Percentiles rank a stretch among this genome's conserved stretches.
phyloP scores from a whole-genome alignment of 2,329 filamentous ascomycete genomes.

The Dothistroma septosporum region DNA sequence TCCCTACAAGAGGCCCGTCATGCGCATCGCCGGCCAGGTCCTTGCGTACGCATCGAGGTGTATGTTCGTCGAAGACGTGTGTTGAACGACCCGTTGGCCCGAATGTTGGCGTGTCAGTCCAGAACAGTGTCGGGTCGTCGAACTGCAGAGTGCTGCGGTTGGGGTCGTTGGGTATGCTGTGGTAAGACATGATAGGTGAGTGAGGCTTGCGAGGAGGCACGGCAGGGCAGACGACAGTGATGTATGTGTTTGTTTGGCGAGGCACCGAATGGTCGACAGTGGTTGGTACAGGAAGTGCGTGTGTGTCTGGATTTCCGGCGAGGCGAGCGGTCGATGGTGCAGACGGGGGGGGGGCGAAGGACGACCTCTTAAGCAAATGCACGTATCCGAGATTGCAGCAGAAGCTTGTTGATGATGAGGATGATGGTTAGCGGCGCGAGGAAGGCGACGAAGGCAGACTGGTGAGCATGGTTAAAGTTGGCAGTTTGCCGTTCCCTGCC shows the following conservation, averaged over 20 bases:
- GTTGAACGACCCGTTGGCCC: constrained; percentile 4
- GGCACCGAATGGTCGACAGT: constrained; percentile 4
- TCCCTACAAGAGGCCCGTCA: constrained; percentile 19
- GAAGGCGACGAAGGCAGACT: not conserved
- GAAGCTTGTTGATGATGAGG: too few relatives aligned
- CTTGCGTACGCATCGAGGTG: constrained; percentile 17
- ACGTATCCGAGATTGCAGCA: not conserved
- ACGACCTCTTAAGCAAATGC: not conserved
- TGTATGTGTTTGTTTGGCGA: constrained; percentile 4
- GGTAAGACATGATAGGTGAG: constrained; percentile 11
- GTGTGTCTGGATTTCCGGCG: not conserved
- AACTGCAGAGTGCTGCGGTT: constrained; percentile 5
- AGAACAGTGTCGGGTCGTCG: constrained; percentile 7
- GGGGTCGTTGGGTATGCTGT: constrained; percentile 5
- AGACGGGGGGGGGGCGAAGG: not conserved
- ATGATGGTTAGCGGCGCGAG: not conserved
- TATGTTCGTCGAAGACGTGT: constrained; percentile 4
- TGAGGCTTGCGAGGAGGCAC: constrained; percentile 3
- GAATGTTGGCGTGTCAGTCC: constrained; percentile 3
- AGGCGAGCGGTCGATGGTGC: not conserved
- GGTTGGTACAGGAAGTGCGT: not conserved
- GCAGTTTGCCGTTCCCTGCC: not conserved
- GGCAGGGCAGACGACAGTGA: not conserved
- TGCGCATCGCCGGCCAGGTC: constrained; percentile 6
- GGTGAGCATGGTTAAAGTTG: not conserved